phyloP scores from a whole-genome alignment of 352 stramenopile genomes.

The Globisporangium mamillatum region DNA sequence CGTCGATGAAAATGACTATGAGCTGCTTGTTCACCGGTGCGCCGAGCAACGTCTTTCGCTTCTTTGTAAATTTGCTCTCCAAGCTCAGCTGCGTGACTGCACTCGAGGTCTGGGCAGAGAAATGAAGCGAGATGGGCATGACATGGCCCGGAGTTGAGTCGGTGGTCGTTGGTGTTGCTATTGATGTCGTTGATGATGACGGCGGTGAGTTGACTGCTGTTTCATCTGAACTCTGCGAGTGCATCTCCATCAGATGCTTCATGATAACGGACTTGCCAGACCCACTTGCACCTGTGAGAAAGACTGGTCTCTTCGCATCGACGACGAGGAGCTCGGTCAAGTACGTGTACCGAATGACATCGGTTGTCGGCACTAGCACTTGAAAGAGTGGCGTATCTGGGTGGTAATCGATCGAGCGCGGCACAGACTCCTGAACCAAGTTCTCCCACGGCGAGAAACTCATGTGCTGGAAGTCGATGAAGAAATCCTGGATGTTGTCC shows the following conservation, averaged over 20 bases:
- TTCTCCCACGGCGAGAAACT: constrained; percentile 65
- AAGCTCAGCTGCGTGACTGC: constrained; percentile 80
- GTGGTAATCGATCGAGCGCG: constrained; percentile 20
- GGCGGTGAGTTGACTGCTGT: background rate
- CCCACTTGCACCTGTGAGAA: constrained; percentile 87
- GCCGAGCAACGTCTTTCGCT: constrained; percentile 90
- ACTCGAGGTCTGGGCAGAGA: constrained; percentile 87
- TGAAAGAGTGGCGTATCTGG: constrained; percentile 36
- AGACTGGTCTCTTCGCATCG: constrained; percentile 67
- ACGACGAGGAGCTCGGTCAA: constrained; percentile 52
- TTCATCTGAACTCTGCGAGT: constrained; percentile 11
- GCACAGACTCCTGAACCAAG: constrained; percentile 12
- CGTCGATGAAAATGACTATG: constrained; percentile 87
- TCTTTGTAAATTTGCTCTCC: constrained; percentile 89
- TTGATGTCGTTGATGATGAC: background rate
- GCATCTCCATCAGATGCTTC: constrained; percentile 55
- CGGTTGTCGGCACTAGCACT: constrained; percentile 60
- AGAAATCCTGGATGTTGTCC: constrained; percentile 67
- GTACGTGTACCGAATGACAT: constrained; percentile 66
- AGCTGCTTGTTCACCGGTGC: constrained; percentile 67
- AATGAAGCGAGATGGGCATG: constrained; percentile 64
- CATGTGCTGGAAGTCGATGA: constrained; percentile 57
- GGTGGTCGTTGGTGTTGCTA: background rate
- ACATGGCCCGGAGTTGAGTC: constrained; percentile 24
- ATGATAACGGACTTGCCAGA: constrained; percentile 88